Percentiles rank a stretch among this genome's conserved stretches.
Evolutionary conservation across 2,329 filamentous ascomycete genomes (phyloP).

Genomic region (Neofusicoccum ribis): DNA sequence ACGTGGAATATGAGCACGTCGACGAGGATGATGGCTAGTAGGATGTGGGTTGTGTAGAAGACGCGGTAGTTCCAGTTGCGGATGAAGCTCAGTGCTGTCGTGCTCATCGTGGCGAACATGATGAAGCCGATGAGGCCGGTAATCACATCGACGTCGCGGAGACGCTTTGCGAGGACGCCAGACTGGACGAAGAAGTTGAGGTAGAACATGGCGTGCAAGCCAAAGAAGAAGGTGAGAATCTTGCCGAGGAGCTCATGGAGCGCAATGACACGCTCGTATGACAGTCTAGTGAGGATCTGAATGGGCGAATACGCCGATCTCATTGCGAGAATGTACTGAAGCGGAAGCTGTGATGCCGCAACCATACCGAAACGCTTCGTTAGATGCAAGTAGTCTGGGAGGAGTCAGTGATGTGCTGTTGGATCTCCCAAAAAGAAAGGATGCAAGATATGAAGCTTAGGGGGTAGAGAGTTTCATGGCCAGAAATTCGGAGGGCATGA

Average conservation of each 20-base stretch:
- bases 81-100: constrained; percentile 51
- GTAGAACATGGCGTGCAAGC: constrained; percentile 56
- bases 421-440: background rate
- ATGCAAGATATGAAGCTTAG: background rate
- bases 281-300: constrained; percentile 53
- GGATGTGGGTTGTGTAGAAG: constrained; percentile 54
- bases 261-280: constrained; percentile 48
- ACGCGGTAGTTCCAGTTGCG: constrained; percentile 50
- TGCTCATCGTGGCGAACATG: constrained; percentile 46
- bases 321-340: constrained; percentile 59
- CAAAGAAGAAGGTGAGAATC: constrained; percentile 53
- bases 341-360: constrained; percentile 58
- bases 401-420: background rate
- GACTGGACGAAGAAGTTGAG: constrained; percentile 57
- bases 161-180: constrained; percentile 52
- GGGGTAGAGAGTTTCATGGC: no score
- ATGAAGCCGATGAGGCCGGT: constrained; percentile 53
- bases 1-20: constrained; percentile 57
- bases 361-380: constrained; percentile 64
- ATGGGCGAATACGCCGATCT: constrained; percentile 53
- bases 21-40: constrained; percentile 51
- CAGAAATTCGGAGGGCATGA: no score
- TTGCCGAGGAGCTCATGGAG: constrained; percentile 62
- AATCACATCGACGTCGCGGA: constrained; percentile 59
- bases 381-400: constrained; percentile 61